Conservation (phyloP, 371 early-diverging fungal species). For the Sporodiniella umbellata region DNA sequence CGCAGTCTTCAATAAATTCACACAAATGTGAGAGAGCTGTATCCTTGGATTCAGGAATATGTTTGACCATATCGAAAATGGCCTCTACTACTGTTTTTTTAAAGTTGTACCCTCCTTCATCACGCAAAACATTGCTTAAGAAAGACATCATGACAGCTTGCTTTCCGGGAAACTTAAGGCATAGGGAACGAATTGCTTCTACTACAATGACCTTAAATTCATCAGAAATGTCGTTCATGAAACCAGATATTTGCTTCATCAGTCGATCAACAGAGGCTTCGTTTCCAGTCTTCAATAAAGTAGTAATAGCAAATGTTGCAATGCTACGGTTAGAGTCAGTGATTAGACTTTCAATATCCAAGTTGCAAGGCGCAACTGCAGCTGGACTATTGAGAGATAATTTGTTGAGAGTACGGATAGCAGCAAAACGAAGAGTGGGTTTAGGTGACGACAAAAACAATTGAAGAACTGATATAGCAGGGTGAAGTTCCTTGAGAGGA, state of each 20-base stretch:
- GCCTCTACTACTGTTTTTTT: conserved; percentile 96
- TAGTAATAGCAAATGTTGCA: conserved; percentile 98
- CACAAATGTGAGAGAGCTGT: conserved; percentile 91
- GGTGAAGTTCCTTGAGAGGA: conserved; percentile 81
- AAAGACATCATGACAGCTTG: conserved; percentile 91
- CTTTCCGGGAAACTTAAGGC: conserved; percentile 96
- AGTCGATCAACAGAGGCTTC: conserved; percentile 96
- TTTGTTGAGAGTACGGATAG: conserved; percentile 92
- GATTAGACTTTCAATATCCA: conserved; percentile 96
- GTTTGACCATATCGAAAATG: conserved; percentile 92
- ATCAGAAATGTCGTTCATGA: conserved; percentile 97
- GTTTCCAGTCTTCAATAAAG: conserved; percentile 97
- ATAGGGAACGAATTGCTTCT: conserved; percentile 93
- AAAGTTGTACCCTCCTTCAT: conserved; percentile 97
- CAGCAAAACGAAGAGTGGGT: conserved; percentile 92
- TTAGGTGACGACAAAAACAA: conserved; percentile 90
- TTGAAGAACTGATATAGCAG: conserved; percentile 92
- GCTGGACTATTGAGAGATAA: conserved; percentile 86
- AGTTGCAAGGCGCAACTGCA: conserved; percentile 90
- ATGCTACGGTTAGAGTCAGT: conserved; percentile 95
- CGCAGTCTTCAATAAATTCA: conserved; percentile 99
- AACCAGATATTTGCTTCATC: conserved; percentile 96
- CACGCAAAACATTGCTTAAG: conserved; percentile 88
- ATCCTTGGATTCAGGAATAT: conserved; percentile 92
- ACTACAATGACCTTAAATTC: conserved; percentile 98